Base-by-base conservation (phyloP, 2,329 filamentous ascomycete species). In the Trichoderma polysporum region DNA sequence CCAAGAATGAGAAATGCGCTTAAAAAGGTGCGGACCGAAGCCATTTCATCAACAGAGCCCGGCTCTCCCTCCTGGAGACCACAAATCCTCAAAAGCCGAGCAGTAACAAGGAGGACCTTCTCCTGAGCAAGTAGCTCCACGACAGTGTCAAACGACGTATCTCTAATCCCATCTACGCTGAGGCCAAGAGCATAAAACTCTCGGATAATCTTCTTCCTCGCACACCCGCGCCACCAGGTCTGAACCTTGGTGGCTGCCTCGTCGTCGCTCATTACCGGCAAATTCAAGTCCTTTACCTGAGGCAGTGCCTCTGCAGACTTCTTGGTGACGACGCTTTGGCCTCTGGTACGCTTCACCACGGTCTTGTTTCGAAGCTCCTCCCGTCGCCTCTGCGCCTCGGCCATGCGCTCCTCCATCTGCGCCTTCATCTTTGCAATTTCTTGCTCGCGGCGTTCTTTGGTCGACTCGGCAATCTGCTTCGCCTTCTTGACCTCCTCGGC, bases 401-500 rank as follows among this genome's bases (percentile, higher is more conserved):
- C 90, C 72, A 92, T 85, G 70, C 90, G 88, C 79, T 93, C 91
- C 75, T 94, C 90, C 84, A 94, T 93, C 76, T 93, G 90, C 59
- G 86, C 79, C 69, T 88, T 87, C 75, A 91, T 84, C 73, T 88
- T 88, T 71, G 84, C 84, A 66, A 91, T 85, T 70, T 94, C 90
- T 66, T 89, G 88, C 74, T 93, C 90, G 70, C 92, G 88, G 76
- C 90, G 90, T 79, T 92, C 90, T 78, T 92, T 93, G 82, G 91
- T 93, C 67, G 86, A 89, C 76, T 93, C 91, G 15, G 91, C 91
- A n/a, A 94, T 85, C 59, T 91, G 90, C 81, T 94, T 94, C 61
- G 91, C 91, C 70, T 91, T 86, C 75, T 91, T 89, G 17, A 95
- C 92, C 76, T 95, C 92, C 77, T 93, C 91, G 22, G 92, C 92